A percentile compares a stretch with the other conserved stretches of the same genome.
Evolutionary conservation across 805 yeast genomes (phyloP).

Genomic region (Ogataea naganishii): DNA sequence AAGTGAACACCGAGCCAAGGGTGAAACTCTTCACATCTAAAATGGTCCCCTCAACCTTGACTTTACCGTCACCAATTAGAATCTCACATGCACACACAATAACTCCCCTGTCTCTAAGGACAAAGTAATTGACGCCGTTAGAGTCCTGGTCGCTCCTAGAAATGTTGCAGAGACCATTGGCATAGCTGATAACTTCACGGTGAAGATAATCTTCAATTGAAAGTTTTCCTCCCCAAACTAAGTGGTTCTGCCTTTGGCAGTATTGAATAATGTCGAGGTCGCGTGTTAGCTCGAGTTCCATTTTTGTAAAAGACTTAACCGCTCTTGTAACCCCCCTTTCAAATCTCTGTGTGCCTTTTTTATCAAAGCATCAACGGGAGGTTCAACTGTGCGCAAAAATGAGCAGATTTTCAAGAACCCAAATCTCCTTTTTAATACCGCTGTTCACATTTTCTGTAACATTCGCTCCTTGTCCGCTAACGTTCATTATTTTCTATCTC

Average conservation of each 20-base stretch:
- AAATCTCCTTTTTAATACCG: no score
- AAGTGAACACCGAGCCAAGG: slow-evolving; percentile 58
- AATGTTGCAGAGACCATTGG: slow-evolving; percentile 12
- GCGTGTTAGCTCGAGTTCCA: slow-evolving; percentile 11
- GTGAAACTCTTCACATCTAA: no score
- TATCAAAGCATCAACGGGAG: no score
- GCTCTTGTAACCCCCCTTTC: no score
- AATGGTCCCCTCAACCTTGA: no score
- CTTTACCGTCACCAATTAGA: slow-evolving; percentile 10
- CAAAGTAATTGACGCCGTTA: slow-evolving; percentile 19
- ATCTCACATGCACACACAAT: slow-evolving; percentile 23
- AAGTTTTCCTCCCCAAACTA: slow-evolving; percentile 18
- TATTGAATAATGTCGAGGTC: slow-evolving; percentile 11
- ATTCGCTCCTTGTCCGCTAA: no score
- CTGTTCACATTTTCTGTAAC: no score
- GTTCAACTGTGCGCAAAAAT: no score
- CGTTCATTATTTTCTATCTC: no score
- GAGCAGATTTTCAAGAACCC: no score
- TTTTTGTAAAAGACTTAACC: no score
- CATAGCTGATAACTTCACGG: slow-evolving; percentile 14
- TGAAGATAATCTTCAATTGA: slow-evolving; percentile 13
- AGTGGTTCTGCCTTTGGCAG: slow-evolving; percentile 14
- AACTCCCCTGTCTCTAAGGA: slow-evolving; percentile 11
- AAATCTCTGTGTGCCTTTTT: no score
- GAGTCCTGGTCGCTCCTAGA: slow-evolving; percentile 7